A percentile compares a stretch with the other conserved stretches of the same genome.
Evolutionary conservation across 768 basidiomycete genomes (phyloP).

Genomic region (Vishniacozyma victoriae): DNA sequence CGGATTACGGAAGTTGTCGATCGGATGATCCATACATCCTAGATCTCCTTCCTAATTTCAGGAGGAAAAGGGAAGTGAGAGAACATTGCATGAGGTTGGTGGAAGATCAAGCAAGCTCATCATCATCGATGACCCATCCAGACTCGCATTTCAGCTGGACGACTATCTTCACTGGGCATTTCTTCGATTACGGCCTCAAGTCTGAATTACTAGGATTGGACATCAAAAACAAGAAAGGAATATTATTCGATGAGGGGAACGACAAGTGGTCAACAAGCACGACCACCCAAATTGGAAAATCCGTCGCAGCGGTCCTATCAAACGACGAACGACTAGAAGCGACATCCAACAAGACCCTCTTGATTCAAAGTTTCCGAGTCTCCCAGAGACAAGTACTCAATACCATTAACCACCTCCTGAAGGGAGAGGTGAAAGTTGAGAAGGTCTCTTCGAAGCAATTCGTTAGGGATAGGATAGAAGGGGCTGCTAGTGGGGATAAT

Average conservation of each 20-base stretch:
- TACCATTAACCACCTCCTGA: slow-evolving; percentile 1
- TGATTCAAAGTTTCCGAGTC: slow-evolving; percentile 14
- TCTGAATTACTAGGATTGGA: slow-evolving; percentile 10
- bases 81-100: slow-evolving; percentile 6
- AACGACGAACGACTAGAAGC: slow-evolving; percentile 5
- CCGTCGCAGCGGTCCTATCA: slow-evolving; percentile 4
- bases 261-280: slow-evolving; percentile 7
- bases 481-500: slow-evolving; percentile 10
- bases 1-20: slow-evolving; percentile 9
- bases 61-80: slow-evolving; percentile 4
- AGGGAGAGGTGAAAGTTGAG: not conserved
- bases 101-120: not conserved
- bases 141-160: slow-evolving; percentile 10
- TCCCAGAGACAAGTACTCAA: slow-evolving; percentile 4
- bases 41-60: slow-evolving; percentile 5
- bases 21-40: slow-evolving; percentile 7
- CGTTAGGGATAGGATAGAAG: not conserved
- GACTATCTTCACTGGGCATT: slow-evolving; percentile 9
- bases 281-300: slow-evolving; percentile 5
- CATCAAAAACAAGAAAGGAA: not conserved
- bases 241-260: slow-evolving; percentile 10
- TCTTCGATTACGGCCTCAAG: slow-evolving; percentile 11
- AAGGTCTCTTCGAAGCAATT: not conserved
- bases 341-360: slow-evolving; percentile 9
- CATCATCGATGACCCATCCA: too few species aligned